Evolutionary conservation across 495 filamentous ascomycete species (phyloP).

Genomic region (Xylaria scruposa): DNA sequence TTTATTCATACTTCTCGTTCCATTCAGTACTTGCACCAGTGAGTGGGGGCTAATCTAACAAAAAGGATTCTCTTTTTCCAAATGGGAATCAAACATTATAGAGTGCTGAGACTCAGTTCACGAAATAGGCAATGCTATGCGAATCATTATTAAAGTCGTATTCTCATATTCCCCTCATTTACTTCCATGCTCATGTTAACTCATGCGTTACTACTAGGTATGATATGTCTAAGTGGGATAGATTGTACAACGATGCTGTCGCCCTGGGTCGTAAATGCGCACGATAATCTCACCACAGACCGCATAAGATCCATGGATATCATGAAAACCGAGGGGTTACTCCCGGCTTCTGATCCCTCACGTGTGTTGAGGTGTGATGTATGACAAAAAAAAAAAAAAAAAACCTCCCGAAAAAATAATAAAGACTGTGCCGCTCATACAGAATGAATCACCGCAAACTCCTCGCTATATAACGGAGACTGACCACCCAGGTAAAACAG

Average conservation of each 20-base stretch:
- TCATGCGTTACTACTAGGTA: neutral
- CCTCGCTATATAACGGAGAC: slow-evolving; percentile 20
- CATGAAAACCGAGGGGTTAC: slow-evolving; percentile 5
- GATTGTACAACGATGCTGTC: slow-evolving; percentile 15
- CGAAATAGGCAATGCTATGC: neutral
- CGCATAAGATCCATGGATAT: neutral
- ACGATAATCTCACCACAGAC: neutral
- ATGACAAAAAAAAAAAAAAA: slow-evolving; percentile 5
- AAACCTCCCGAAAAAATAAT: neutral
- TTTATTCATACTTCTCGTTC: neutral
- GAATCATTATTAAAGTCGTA: neutral
- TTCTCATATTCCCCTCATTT: neutral
- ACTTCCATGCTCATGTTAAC: neutral
- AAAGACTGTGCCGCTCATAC: slow-evolving; percentile 4
- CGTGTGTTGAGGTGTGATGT: neutral
- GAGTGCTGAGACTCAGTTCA: neutral
- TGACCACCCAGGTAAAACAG: neutral
- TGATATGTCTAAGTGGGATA: slow-evolving; percentile 12
- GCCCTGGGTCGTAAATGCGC: slow-evolving; percentile 13
- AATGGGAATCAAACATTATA: neutral
- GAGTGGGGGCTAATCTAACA: too few relatives aligned
- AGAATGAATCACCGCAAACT: slow-evolving; percentile 13
- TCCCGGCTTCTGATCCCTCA: neutral
- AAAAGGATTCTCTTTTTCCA: neutral
- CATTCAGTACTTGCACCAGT: neutral